Conservation (phyloP, 805 yeast genomes). For the Schwanniomyces occidentalis region DNA sequence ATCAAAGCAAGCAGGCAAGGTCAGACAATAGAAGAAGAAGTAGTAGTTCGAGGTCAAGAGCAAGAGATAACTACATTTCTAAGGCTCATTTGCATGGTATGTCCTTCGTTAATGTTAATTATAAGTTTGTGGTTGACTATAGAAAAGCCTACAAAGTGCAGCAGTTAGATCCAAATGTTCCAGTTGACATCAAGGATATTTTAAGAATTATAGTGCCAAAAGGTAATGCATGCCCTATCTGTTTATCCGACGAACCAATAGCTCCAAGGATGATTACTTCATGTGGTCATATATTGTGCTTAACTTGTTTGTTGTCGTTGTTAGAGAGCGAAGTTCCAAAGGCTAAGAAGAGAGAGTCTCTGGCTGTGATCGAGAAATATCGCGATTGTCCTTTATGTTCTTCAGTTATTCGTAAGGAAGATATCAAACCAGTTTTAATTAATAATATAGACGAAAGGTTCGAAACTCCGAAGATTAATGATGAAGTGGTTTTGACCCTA, state of each 20-base stretch:
- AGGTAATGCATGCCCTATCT: conserved; percentile 87
- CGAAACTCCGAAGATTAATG: conserved; percentile 58
- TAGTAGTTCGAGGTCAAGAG: conserved; percentile 10
- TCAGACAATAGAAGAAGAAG: conserved; percentile 12
- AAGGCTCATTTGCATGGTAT: conserved; percentile 59
- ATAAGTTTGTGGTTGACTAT: conserved; percentile 76
- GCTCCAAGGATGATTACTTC: conserved; percentile 90
- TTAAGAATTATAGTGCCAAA: conserved; percentile 73
- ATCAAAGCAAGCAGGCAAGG: conserved; percentile 18
- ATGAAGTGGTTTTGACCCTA: conserved; percentile 58
- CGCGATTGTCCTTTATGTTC: conserved; percentile 84
- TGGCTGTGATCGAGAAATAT: conserved; percentile 44
- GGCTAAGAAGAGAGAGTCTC: conserved; percentile 35
- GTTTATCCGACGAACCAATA: conserved; percentile 76
- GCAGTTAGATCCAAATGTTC: conserved; percentile 71
- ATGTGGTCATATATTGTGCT: conserved; percentile 93
- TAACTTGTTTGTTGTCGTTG: conserved; percentile 74
- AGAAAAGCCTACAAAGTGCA: conserved; percentile 57
- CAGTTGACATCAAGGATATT: conserved; percentile 60
- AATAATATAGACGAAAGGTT: conserved; percentile 51
- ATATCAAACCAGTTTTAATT: conserved; percentile 63
- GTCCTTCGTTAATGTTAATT: conserved; percentile 78
- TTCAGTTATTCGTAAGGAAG: conserved; percentile 50
- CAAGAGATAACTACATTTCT: conserved; percentile 9
- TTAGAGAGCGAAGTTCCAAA: conserved; percentile 54